Conservation (phyloP, 352 stramenopile species). For the Pythium plurisporium region DNA sequence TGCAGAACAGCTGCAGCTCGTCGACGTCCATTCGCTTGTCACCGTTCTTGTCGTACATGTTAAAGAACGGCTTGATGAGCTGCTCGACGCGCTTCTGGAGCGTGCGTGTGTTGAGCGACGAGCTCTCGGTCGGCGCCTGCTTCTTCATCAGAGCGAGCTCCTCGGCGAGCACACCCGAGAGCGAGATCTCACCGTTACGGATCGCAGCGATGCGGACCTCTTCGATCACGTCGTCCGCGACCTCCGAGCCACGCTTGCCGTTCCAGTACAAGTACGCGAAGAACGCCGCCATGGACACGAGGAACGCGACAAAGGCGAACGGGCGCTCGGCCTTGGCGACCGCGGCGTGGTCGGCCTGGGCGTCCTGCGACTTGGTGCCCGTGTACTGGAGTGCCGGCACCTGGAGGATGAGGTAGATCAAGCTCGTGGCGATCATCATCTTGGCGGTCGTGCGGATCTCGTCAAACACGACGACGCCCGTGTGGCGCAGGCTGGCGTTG, state of each 20-base stretch:
- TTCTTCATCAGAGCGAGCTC: constrained; percentile 73
- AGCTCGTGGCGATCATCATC: constrained; percentile 90
- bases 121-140: constrained; percentile 29
- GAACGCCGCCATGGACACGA: constrained; percentile 89
- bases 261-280: constrained; percentile 92
- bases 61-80: constrained; percentile 92
- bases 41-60: constrained; percentile 90
- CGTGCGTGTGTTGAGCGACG: constrained; percentile 47
- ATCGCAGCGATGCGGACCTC: constrained; percentile 72
- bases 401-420: constrained; percentile 96
- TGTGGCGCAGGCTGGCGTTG: constrained; percentile 58
- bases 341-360: constrained; percentile 52
- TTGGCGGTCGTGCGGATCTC: constrained; percentile 87
- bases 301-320: constrained; percentile 86
- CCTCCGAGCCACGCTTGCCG: constrained; percentile 68
- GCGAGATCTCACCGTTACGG: constrained; percentile 62
- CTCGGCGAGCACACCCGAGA: constrained; percentile 73
- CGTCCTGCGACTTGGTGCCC: constrained; percentile 50
- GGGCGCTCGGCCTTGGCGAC: constrained; percentile 85
- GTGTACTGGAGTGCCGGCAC: constrained; percentile 90
- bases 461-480: constrained; percentile 76
- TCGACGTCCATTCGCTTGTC: constrained; percentile 87
- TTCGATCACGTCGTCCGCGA: constrained; percentile 62
- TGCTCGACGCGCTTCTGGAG: constrained; percentile 82
- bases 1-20: constrained; percentile 92